A percentile compares a stretch with the other conserved stretches of the same genome.
These are phyloP conservation scores for Paecilomyces niveus DNA, from an alignment of 2,329 filamentous ascomycete species.

Conservation along the genomic window DNA sequence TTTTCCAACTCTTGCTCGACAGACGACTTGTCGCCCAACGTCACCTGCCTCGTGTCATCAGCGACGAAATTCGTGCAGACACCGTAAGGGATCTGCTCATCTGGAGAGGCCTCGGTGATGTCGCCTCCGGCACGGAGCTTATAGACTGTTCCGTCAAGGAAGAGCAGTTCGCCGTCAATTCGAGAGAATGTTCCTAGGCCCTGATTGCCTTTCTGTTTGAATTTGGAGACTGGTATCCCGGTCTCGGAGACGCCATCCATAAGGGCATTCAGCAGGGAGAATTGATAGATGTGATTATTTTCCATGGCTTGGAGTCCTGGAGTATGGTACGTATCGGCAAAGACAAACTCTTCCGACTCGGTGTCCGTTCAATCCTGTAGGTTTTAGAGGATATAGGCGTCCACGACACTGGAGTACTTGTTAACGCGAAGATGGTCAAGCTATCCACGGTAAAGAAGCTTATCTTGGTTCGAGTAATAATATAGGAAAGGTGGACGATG, in stretches of 20 bases:
- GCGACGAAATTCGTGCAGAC: constrained; percentile 23
- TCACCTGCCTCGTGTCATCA: constrained; percentile 9
- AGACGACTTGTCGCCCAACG: not conserved
- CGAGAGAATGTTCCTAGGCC: constrained; percentile 42
- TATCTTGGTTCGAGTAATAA: not conserved
- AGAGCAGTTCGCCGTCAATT: constrained; percentile 40
- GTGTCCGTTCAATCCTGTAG: not conserved
- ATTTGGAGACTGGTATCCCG: constrained; percentile 41
- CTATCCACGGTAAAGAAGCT: not conserved
- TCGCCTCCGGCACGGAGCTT: constrained; percentile 33
- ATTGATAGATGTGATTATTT: constrained; percentile 40
- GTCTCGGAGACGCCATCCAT: constrained; percentile 41
- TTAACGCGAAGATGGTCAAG: not conserved
- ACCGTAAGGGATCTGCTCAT: constrained; percentile 34
- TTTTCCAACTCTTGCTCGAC: constrained; percentile 13
- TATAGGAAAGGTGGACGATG: not conserved
- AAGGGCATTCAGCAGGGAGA: constrained; percentile 36
- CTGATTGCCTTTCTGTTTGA: constrained; percentile 42
- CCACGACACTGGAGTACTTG: not conserved
- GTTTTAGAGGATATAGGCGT: not conserved
- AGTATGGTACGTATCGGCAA: not conserved
- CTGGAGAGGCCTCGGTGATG: constrained; percentile 22
- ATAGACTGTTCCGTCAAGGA: constrained; percentile 35
- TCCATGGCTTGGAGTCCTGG: not conserved
- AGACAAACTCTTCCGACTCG: not conserved